A percentile compares a stretch with the other conserved stretches of the same genome.
These are phyloP conservation scores for Plasmodiophora brassicae DNA, from an alignment of 208 protist species.

Conservation along the genomic window DNA sequence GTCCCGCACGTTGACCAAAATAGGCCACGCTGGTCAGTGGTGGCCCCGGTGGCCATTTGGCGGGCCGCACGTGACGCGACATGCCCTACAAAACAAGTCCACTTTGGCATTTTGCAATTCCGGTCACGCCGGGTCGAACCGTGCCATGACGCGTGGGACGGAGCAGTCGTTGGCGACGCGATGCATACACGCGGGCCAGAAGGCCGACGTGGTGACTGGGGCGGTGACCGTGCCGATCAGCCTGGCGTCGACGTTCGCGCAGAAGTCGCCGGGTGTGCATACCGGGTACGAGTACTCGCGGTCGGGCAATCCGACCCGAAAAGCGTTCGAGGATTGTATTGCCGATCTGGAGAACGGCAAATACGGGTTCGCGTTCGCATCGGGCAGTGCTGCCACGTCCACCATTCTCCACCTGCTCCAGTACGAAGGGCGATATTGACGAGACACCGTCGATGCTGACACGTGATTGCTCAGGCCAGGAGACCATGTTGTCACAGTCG, in stretches of 20 bases:
- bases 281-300: conserved; percentile 46
- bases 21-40: too few relatives aligned
- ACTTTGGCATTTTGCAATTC: too few relatives aligned
- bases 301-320: conserved; percentile 37
- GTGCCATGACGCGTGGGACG: too few relatives aligned
- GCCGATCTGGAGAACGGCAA: conserved; percentile 37
- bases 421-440: too few relatives aligned
- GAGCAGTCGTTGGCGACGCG: too few relatives aligned
- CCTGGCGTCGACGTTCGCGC: conserved; percentile 36
- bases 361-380: conserved; percentile 37
- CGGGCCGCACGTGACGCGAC: too few relatives aligned
- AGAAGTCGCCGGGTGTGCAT: conserved; percentile 37
- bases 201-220: conserved; percentile 21
- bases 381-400: conserved; percentile 39
- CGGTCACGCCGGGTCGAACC: too few relatives aligned
- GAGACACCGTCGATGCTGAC: too few relatives aligned
- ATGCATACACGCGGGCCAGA: too few relatives aligned
- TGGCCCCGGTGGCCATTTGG: too few relatives aligned
- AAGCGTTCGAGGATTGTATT: conserved; percentile 44
- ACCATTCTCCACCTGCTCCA: conserved; percentile 24
- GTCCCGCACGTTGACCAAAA: too few relatives aligned
- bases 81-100: too few relatives aligned
- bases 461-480: conserved; percentile 7
- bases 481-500: conserved; percentile 41
- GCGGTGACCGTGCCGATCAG: conserved; percentile 39